Evolutionary conservation across 768 basidiomycete species (phyloP).

Genomic region (Tricholoma saponaceum): DNA sequence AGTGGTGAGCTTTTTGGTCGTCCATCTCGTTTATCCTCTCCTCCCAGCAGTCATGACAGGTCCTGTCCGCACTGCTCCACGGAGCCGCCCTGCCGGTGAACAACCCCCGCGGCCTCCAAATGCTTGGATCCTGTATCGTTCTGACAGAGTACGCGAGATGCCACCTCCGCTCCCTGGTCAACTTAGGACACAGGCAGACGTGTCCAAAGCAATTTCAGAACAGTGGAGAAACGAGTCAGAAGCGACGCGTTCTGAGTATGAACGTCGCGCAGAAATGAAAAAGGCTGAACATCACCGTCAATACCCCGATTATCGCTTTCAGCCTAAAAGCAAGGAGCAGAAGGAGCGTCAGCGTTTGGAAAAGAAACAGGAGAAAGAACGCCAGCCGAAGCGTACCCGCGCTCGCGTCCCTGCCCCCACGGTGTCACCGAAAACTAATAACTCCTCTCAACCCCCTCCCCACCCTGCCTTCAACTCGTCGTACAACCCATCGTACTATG

Average conservation of each 20-base stretch:
- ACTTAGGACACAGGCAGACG: constrained; percentile 51
- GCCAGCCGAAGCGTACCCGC: constrained; percentile 12
- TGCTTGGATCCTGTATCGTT: constrained; percentile 81
- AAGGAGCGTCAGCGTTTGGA: constrained; percentile 38
- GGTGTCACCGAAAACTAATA: constrained; percentile 5
- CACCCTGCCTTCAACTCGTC: constrained; percentile 13
- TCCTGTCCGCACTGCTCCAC: constrained; percentile 14
- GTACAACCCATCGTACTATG: constrained; percentile 14
- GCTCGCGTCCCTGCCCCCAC: constrained; percentile 13
- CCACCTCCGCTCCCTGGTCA: constrained; percentile 28
- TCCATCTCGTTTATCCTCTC: neutral
- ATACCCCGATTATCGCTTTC: constrained; percentile 58
- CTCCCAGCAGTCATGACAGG: constrained; percentile 12
- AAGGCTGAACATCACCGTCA: constrained; percentile 46
- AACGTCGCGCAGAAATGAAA: constrained; percentile 46
- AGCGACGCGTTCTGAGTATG: constrained; percentile 45
- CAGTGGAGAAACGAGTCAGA: constrained; percentile 61
- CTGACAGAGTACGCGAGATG: constrained; percentile 47
- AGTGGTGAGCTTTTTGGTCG: constrained; percentile 3
- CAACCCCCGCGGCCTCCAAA: constrained; percentile 69
- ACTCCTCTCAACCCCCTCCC: constrained; percentile 12
- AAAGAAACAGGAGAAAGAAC: constrained; percentile 37
- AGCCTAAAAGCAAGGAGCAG: constrained; percentile 51
- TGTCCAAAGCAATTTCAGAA: constrained; percentile 58
- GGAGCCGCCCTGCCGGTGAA: constrained; percentile 7